Evolutionary conservation across 75 land plant species (phyloP), one percentile per base, ranked within the genome.

Genomic region (Selaginella moellendorffii): DNA sequence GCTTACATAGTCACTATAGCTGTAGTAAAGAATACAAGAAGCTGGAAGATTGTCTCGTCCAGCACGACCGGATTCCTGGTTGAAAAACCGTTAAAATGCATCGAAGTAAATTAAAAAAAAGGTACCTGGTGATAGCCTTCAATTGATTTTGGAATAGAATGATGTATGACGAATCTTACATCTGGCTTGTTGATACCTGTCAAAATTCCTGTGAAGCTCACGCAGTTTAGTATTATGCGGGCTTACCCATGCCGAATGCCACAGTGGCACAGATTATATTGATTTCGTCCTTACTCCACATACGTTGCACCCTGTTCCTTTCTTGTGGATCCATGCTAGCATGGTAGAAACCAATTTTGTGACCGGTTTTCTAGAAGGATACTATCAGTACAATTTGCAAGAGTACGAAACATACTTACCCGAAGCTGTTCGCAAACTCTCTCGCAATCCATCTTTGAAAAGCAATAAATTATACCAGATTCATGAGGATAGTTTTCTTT

Each of bases 181-280:
- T 93, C 98, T 26, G 96, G 98, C 70, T 93, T 93, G 63, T 93
- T 93, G 62, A 93, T 93, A 70, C 98, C 96, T 93, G 82, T 46
- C 25, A 10, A 0, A 21, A 19, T n/a, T n/a, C n/a, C n/a, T n/a
- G n/a, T n/a, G n/a, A 18, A 22, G 18, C 28, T 2, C 19, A 26
- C 0, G 27, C 2, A 67, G 5, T 5, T 36, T 14, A 36, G 20
- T 36, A 14, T 17, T 1, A 27, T 21, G 76, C 2, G 12, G 0
- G 17, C 73, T 29, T 81, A 93, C 98, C 98, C 98, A 93, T 93
- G 54, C 98, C 98, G 80, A 93, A 93, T 24, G 98, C 98, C 30
- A 93, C 83, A 12, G 98, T 93, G 1, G 98, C 90, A 80, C 98
- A 93, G 21, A 93, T 93, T 58, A 93, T 83, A 46, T 83, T 83